These are phyloP conservation scores for Podaxis mareebaensis DNA, from an alignment of 768 basidiomycete genomes.

Conservation along the genomic window DNA sequence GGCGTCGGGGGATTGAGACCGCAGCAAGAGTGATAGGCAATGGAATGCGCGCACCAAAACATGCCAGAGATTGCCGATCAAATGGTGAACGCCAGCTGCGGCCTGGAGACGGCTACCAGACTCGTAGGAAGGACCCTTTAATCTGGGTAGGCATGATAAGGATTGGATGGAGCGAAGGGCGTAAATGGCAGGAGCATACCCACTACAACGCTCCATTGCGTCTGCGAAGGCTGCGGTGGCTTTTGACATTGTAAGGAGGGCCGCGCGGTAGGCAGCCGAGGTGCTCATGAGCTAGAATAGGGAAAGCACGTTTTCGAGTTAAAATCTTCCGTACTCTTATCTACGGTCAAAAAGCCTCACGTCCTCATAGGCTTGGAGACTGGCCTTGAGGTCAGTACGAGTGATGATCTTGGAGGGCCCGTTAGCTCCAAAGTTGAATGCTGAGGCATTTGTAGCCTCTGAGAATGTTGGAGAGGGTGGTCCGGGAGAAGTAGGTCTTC, in stretches of 20 bases:
- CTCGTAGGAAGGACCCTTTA: slow-evolving; percentile 82
- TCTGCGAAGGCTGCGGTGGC: slow-evolving; percentile 85
- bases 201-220: slow-evolving; percentile 81
- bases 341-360: slow-evolving; percentile 35
- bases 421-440: slow-evolving; percentile 71
- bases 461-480: slow-evolving; percentile 87
- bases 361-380: slow-evolving; percentile 79
- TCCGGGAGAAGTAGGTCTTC: slow-evolving; percentile 46
- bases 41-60: slow-evolving; percentile 62
- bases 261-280: slow-evolving; percentile 78
- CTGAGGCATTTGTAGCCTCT: slow-evolving; percentile 76
- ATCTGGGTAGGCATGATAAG: slow-evolving; percentile 34
- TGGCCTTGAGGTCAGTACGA: slow-evolving; percentile 72
- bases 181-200: slow-evolving; percentile 45
- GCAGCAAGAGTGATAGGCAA: slow-evolving; percentile 9
- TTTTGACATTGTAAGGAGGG: slow-evolving; percentile 77
- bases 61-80: slow-evolving; percentile 92
- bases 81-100: slow-evolving; percentile 85
- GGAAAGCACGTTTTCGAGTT: not conserved
- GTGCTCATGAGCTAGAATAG: slow-evolving; percentile 66
- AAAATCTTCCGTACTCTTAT: not conserved
- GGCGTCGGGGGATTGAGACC: slow-evolving; percentile 1
- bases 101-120: slow-evolving; percentile 82
- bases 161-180: not conserved
- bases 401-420: slow-evolving; percentile 85